phyloP scores from a whole-genome alignment of 169 alveolate species.

The Hepatocystis sp. region DNA sequence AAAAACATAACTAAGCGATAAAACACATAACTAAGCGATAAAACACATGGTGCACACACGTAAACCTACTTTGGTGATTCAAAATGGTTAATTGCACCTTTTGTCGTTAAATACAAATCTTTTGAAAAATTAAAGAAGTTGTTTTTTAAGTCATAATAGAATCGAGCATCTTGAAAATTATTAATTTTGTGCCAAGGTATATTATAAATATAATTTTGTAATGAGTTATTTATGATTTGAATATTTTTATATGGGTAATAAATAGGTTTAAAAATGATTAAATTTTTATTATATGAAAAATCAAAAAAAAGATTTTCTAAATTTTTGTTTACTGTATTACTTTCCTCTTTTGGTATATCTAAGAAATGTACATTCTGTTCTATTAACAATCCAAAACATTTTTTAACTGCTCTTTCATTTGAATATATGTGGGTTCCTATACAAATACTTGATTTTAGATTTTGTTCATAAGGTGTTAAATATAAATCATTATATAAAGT shows the following conservation, averaged over 20 bases:
- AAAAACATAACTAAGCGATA: too few relatives aligned
- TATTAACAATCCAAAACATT: slow-evolving; percentile 72
- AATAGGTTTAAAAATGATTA: slow-evolving; percentile 61
- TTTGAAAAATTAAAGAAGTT: slow-evolving; percentile 50
- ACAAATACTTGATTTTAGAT: slow-evolving; percentile 74
- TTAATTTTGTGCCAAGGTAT: slow-evolving; percentile 50
- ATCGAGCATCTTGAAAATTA: slow-evolving; percentile 38
- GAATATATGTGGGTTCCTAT: slow-evolving; percentile 77
- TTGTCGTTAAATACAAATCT: slow-evolving; percentile 61
- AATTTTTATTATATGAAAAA: slow-evolving; percentile 45
- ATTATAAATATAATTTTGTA: slow-evolving; percentile 27
- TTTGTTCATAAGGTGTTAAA: slow-evolving; percentile 73
- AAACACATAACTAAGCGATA: too few relatives aligned
- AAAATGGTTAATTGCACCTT: slow-evolving; percentile 57
- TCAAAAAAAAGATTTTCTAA: slow-evolving; percentile 74
- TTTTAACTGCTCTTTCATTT: slow-evolving; percentile 76
- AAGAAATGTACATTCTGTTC: slow-evolving; percentile 56
- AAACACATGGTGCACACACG: too few relatives aligned
- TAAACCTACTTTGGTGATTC: slow-evolving; percentile 68
- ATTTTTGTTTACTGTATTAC: slow-evolving; percentile 50
- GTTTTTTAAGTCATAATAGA: slow-evolving; percentile 52
- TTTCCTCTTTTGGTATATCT: slow-evolving; percentile 60
- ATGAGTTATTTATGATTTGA: slow-evolving; percentile 33
- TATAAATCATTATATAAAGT: slow-evolving; percentile 66
- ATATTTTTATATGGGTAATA: slow-evolving; percentile 57